Evolutionary conservation across 164 flowering plant species (phyloP).

Genomic region (Stephania yunnanensis): DNA sequence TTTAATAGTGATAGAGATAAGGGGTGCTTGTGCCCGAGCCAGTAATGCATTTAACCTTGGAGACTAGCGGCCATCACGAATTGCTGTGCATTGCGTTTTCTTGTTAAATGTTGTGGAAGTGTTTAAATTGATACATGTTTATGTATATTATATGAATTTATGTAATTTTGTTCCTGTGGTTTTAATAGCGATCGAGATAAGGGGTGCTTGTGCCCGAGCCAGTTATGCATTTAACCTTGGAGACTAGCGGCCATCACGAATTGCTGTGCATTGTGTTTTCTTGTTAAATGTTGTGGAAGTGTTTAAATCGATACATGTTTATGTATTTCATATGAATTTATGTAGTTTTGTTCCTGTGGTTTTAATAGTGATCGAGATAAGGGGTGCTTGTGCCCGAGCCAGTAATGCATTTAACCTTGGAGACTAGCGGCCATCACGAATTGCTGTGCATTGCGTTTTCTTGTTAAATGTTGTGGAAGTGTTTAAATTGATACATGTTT

Average conservation of each 20-base stretch:
- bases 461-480: not conserved
- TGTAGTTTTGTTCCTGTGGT: too few relatives aligned
- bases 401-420: too few relatives aligned
- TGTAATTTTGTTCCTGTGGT: too few relatives aligned
- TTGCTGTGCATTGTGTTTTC: not conserved
- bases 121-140: not conserved
- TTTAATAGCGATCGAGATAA: too few relatives aligned
- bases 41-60: too few relatives aligned
- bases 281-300: not conserved
- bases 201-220: too few relatives aligned
- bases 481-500: not conserved
- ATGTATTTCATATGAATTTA: not conserved
- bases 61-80: not conserved
- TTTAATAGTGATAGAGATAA: too few relatives aligned
- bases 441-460: not conserved
- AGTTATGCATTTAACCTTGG: too few relatives aligned
- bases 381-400: too few relatives aligned
- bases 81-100: not conserved
- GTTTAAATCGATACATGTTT: not conserved
- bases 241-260: not conserved
- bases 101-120: not conserved
- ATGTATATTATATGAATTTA: not conserved
- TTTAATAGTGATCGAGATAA: too few relatives aligned
- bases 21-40: too few relatives aligned
- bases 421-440: not conserved